Percentiles rank a stretch among this genome's conserved stretches.
phyloP scores from a whole-genome alignment of 2,329 filamentous ascomycete genomes.

The Paraconiothyrium brasiliense region DNA sequence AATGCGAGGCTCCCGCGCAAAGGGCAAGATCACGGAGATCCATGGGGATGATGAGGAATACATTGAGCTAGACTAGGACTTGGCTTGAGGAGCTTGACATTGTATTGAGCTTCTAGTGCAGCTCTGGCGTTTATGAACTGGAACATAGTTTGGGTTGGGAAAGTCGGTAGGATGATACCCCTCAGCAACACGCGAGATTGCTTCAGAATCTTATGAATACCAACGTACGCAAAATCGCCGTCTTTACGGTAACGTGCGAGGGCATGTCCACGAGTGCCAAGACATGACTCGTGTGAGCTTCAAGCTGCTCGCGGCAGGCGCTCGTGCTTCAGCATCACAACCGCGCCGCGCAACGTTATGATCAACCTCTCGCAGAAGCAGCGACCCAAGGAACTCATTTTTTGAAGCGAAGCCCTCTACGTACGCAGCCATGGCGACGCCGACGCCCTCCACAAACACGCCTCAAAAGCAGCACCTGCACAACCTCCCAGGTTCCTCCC shows the following conservation, averaged over 20 bases:
- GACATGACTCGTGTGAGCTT: conserved; percentile 34
- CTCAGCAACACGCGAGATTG: neutral
- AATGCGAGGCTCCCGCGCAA: conserved; percentile 22
- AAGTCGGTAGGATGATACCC: conserved; percentile 21
- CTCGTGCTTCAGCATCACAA: conserved; percentile 14
- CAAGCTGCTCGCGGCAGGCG: conserved; percentile 4
- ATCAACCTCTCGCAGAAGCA: conserved; percentile 11
- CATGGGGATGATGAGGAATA: conserved; percentile 33
- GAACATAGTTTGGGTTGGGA: neutral
- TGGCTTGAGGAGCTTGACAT: neutral
- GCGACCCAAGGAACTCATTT: neutral
- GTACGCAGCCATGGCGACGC: conserved; percentile 45
- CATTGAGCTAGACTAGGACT: conserved; percentile 39
- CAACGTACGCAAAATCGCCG: neutral
- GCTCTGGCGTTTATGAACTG: neutral
- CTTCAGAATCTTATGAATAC: neutral
- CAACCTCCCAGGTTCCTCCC: conserved; percentile 46
- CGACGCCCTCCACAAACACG: conserved; percentile 49
- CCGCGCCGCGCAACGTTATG: conserved; percentile 20
- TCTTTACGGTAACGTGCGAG: neutral
- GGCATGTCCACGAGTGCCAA: conserved; percentile 24
- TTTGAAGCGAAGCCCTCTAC: neutral
- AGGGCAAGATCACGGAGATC: conserved; percentile 31
- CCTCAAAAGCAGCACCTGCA: conserved; percentile 49
- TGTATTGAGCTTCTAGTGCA: neutral